Percentiles rank a stretch among this genome's conserved stretches.
phyloP scores from a whole-genome alignment of 2,329 filamentous ascomycete genomes.

The Nakataea oryzae region DNA sequence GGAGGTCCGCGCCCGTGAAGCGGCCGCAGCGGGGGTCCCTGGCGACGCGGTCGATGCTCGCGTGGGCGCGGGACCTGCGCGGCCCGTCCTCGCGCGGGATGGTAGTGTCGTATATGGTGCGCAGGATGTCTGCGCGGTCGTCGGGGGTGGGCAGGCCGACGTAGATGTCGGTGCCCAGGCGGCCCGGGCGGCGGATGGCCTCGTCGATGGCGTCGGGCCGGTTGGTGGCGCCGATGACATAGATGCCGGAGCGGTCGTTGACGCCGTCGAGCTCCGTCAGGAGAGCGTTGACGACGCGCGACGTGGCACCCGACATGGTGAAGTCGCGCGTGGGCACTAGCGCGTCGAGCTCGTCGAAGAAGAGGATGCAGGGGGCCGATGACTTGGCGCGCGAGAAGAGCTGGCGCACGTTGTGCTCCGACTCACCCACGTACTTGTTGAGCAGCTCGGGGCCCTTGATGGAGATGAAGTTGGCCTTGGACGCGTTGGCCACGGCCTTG shows the following conservation, averaged over 20 bases:
- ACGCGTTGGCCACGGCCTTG: conserved; percentile 92
- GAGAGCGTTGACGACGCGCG: conserved; percentile 87
- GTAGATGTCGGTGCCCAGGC: conserved; percentile 64
- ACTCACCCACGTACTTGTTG: conserved; percentile 97
- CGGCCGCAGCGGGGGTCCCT: conserved; percentile 56
- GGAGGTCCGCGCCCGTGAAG: conserved; percentile 63
- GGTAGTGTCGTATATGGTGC: conserved; percentile 48
- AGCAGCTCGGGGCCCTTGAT: conserved; percentile 93
- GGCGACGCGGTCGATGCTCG: conserved; percentile 38
- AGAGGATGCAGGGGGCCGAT: conserved; percentile 85
- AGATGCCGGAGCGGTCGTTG: conserved; percentile 70
- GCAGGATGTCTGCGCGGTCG: conserved; percentile 74
- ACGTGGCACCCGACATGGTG: conserved; percentile 42
- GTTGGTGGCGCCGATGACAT: conserved; percentile 91
- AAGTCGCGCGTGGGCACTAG: conserved; percentile 78
- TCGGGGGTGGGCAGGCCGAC: conserved; percentile 72
- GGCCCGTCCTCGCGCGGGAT: conserved; percentile 22
- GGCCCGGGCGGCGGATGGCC: conserved; percentile 85
- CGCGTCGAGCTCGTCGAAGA: conserved; percentile 92
- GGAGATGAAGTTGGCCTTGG: conserved; percentile 94
- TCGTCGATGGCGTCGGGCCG: conserved; percentile 93
- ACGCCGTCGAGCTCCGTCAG: conserved; percentile 91
- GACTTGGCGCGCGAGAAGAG: conserved; percentile 82
- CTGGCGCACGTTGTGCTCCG: conserved; percentile 83
- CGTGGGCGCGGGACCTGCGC: conserved; percentile 9